phyloP scores from a whole-genome alignment of 2,329 filamentous ascomycete genomes.

The Atkinsonella texensis region DNA sequence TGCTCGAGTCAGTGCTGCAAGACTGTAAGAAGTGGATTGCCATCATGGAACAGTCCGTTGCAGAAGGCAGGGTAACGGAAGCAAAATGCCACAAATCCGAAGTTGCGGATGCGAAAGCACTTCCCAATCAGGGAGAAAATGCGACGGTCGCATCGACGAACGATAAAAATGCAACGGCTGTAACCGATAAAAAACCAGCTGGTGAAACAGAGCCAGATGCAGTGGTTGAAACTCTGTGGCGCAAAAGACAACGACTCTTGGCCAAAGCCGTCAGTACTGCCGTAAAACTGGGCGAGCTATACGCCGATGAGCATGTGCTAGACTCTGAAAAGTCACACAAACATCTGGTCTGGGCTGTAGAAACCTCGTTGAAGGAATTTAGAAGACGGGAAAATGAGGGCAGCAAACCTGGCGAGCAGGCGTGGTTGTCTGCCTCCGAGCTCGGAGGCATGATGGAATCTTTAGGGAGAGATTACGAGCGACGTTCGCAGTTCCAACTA shows the following conservation, averaged over 20 bases:
- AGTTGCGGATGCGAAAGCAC: background rate
- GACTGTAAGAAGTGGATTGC: slow-evolving; percentile 56
- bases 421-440: slow-evolving; percentile 59
- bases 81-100: slow-evolving; percentile 21
- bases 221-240: slow-evolving; percentile 37
- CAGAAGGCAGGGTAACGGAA: slow-evolving; percentile 33
- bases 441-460: slow-evolving; percentile 65
- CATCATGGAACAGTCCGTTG: slow-evolving; percentile 36
- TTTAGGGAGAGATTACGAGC: slow-evolving; percentile 65
- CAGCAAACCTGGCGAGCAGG: slow-evolving; percentile 55
- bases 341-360: slow-evolving; percentile 70
- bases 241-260: slow-evolving; percentile 53
- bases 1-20: slow-evolving; percentile 62
- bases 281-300: slow-evolving; percentile 77
- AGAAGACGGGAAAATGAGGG: slow-evolving; percentile 55
- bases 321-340: slow-evolving; percentile 60
- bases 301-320: slow-evolving; percentile 63
- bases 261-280: slow-evolving; percentile 63
- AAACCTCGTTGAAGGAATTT: slow-evolving; percentile 65
- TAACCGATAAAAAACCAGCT: slow-evolving; percentile 2
- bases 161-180: slow-evolving; percentile 7
- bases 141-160: background rate
- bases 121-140: background rate
- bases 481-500: slow-evolving; percentile 63
- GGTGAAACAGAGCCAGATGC: background rate